A percentile compares a stretch with the other conserved stretches of the same genome.
Evolutionary conservation across 73 alveolate species (phyloP).

Genomic region (Paramecium primaurelia): DNA sequence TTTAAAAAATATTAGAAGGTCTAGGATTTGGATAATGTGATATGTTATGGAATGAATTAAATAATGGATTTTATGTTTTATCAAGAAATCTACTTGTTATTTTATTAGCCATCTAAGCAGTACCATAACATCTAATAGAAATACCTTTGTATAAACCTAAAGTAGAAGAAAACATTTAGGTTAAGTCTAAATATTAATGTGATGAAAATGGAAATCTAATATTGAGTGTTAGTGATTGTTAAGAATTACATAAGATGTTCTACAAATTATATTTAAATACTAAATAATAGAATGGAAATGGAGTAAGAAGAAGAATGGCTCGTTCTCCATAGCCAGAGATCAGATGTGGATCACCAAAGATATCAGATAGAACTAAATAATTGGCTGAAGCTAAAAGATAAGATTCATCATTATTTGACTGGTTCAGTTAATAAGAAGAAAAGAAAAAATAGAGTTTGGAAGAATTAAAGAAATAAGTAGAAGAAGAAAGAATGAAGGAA

Average conservation of each 20-base stretch:
- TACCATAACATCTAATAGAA: slow-evolving; percentile 7
- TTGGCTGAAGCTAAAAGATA: slow-evolving; percentile 2
- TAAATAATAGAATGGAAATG: background rate
- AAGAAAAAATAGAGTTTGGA: background rate
- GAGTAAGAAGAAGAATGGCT: slow-evolving; percentile 24
- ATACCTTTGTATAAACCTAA: slow-evolving; percentile 40
- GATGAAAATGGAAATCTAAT: slow-evolving; percentile 43
- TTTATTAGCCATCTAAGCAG: slow-evolving; percentile 19
- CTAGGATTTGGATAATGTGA: background rate
- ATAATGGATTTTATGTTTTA: slow-evolving; percentile 22
- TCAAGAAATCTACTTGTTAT: slow-evolving; percentile 1
- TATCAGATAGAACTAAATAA: background rate
- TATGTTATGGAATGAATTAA: slow-evolving; percentile 14
- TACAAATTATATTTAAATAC: slow-evolving; percentile 23
- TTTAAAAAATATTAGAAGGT: background rate
- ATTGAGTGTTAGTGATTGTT: background rate
- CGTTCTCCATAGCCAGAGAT: slow-evolving; percentile 9
- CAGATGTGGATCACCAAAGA: slow-evolving; percentile 33
- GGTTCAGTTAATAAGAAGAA: slow-evolving; percentile 16
- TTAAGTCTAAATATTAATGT: background rate
- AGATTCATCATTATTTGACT: background rate
- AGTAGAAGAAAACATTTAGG: background rate
- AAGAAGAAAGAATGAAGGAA: background rate
- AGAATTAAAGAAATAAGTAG: background rate
- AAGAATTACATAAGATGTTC: background rate